A percentile compares a stretch with the other conserved stretches of the same genome.
phyloP scores from a whole-genome alignment of 2,329 filamentous ascomycete genomes.

The Diplocarpon mali region DNA sequence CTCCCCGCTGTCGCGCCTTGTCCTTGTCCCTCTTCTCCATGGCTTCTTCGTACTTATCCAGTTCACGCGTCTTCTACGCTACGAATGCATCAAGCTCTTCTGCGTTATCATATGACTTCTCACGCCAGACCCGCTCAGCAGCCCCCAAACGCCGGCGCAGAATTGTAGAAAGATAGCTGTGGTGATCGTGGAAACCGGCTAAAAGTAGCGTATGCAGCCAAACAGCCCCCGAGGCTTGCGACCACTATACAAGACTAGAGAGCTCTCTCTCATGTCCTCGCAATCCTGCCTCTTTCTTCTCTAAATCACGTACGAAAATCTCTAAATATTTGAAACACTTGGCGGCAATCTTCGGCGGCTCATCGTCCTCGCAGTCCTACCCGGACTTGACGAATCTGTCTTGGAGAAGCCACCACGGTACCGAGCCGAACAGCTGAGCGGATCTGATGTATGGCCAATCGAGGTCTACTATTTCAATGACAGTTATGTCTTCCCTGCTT shows the following conservation, averaged over 20 bases:
- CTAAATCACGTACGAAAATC: constrained; percentile 1
- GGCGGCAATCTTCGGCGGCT: constrained; percentile 5
- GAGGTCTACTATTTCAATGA: constrained; percentile 28
- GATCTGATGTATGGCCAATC: constrained; percentile 31
- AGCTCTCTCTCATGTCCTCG: constrained; percentile 7
- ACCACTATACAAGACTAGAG: constrained; percentile 6
- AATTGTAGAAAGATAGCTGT: not conserved
- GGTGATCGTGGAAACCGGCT: not conserved
- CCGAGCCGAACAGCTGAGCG: constrained; percentile 28
- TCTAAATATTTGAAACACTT: not conserved
- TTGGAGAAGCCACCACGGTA: constrained; percentile 28
- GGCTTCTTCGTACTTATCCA: not conserved
- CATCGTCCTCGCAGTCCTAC: not conserved
- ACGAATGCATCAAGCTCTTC: not conserved
- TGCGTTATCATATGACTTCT: not conserved
- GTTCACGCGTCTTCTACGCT: not conserved
- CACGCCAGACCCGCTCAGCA: not conserved
- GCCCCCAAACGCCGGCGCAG: not conserved
- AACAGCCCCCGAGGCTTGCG: not conserved
- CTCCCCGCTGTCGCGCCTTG: not conserved
- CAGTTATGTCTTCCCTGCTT: constrained; percentile 26
- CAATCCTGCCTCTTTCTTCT: constrained; percentile 9
- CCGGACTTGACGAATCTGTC: not conserved
- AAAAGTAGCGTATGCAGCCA: not conserved
- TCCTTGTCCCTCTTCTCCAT: not conserved